Evolutionary conservation across 306 rosid species (phyloP), one percentile per base, ranked within the genome.

Genomic region (Vachellia collinsii): DNA sequence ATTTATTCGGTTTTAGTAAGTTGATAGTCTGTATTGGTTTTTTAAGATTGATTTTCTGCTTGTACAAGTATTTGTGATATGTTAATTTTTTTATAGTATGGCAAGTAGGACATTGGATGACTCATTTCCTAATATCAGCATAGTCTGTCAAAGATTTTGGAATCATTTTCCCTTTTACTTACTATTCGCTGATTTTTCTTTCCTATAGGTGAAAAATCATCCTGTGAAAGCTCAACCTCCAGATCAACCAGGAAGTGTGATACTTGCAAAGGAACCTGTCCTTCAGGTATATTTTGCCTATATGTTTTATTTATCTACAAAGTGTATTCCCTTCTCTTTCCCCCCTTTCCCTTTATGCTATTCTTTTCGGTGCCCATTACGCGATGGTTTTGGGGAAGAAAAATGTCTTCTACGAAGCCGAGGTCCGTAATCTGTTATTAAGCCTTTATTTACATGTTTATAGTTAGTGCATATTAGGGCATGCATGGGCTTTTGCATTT

Each of bases 181-280:
- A 38, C 34, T 25, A 22, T 36, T 48, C 34, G 38, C 50, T 42
- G 79, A 53, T 75, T 62, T 5, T 4, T 9, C 47, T 76, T 75
- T 77, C 63, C 59, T 78, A 12, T 67, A 96, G 99, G 94, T 93
- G 3, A 96, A 93, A 88, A 92, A 80, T 74, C 99, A 93, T 83
- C 99, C 99, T 0, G 96, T 96, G 56, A 93, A 96, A 91, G 79
- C 97, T 85, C 98, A 96, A 84, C 88, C 93, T 53, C 82, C 88
- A 11, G 98, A 96, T 77, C 93, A 79, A 75, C 77, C 99, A 1
- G 99, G 99, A 85, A 93, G 91, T 14, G 80, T 92, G 84, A 93
- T 95, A 80, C 99, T 93, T 70, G 88, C 99, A 19, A 95, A 89
- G 86, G 98, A 92, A 77, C 99, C 99, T 20, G 92, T 92, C 79